Evolutionary conservation across 805 yeast species (phyloP).

Genomic region (Saturnispora besseyi): DNA sequence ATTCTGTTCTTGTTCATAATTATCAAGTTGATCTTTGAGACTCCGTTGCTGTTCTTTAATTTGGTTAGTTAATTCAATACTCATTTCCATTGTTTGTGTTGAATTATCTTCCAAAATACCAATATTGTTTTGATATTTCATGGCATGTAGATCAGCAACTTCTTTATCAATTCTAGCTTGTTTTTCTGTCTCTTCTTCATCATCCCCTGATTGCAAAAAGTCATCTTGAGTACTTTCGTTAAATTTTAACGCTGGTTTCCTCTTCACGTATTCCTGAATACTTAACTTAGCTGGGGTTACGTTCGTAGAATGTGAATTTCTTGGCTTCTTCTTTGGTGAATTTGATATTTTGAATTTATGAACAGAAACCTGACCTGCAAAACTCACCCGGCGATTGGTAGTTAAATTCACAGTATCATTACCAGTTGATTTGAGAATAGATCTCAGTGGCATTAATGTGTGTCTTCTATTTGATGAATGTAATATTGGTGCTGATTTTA

Average conservation of each 20-base stretch:
- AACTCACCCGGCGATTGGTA: conserved; percentile 53
- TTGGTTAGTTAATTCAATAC: conserved; percentile 20
- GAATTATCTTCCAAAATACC: conserved; percentile 18
- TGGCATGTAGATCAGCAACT: conserved; percentile 6
- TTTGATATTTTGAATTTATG: conserved; percentile 31
- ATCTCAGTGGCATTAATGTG: conserved; percentile 30
- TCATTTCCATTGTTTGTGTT: conserved; percentile 24
- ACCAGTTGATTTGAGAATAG: conserved; percentile 31
- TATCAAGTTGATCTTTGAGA: conserved; percentile 7
- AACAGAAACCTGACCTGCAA: conserved; percentile 66
- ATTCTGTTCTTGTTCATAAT: background rate
- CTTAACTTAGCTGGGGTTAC: background rate
- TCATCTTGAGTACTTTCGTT: background rate
- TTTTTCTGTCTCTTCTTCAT: background rate
- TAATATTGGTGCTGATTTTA: background rate
- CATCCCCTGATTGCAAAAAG: conserved; percentile 7
- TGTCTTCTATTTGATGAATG: conserved; percentile 22
- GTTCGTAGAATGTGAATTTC: conserved; percentile 5
- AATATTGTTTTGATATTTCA: background rate
- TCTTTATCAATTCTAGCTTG: conserved; percentile 1
- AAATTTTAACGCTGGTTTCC: background rate
- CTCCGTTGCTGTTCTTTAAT: conserved; percentile 13
- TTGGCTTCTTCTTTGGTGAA: conserved; percentile 7
- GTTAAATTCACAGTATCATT: conserved; percentile 28
- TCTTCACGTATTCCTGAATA: conserved; percentile 1